These are phyloP conservation scores for Oryza glumipatula DNA, from an alignment of 176 grass and related monocot genomes.

Conservation along the genomic window DNA sequence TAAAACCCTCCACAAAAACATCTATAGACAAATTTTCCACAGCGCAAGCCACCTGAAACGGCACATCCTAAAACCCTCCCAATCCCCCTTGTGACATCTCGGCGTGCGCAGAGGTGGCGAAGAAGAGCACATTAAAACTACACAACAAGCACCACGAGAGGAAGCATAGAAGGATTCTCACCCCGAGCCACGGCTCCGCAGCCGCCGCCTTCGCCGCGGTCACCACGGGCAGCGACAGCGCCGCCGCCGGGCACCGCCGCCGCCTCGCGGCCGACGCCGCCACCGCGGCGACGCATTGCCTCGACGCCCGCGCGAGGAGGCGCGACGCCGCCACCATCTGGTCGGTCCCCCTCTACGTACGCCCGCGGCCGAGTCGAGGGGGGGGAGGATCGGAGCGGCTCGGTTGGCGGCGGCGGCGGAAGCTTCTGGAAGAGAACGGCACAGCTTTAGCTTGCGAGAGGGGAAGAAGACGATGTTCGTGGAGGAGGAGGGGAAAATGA, in stretches of 20 bases:
- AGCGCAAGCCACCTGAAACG: neutral
- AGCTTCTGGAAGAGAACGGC: slow-evolving; percentile 34
- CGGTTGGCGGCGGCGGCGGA: neutral
- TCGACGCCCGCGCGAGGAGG: slow-evolving; percentile 35
- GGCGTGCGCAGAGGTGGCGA: too few relatives aligned
- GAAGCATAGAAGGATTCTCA: neutral
- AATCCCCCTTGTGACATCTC: neutral
- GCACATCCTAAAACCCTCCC: neutral
- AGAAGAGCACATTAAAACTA: too few relatives aligned
- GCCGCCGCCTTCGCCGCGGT: slow-evolving; percentile 1
- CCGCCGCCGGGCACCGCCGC: neutral
- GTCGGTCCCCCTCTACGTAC: neutral
- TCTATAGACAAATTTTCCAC: neutral
- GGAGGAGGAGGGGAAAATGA: neutral
- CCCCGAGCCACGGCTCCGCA: slow-evolving; percentile 19
- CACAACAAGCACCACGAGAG: too few relatives aligned
- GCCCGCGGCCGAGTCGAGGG: neutral
- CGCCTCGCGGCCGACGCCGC: neutral
- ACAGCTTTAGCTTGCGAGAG: neutral
- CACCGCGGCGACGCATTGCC: slow-evolving; percentile 18
- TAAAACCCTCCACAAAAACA: neutral
- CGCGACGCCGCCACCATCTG: slow-evolving; percentile 41
- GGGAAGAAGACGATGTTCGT: neutral
- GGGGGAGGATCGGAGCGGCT: neutral
- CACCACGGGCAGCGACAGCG: neutral